Evolutionary conservation across 2,329 filamentous ascomycete species (phyloP), one percentile per base, ranked within the genome.

Genomic region (Colletotrichum kahawae): DNA sequence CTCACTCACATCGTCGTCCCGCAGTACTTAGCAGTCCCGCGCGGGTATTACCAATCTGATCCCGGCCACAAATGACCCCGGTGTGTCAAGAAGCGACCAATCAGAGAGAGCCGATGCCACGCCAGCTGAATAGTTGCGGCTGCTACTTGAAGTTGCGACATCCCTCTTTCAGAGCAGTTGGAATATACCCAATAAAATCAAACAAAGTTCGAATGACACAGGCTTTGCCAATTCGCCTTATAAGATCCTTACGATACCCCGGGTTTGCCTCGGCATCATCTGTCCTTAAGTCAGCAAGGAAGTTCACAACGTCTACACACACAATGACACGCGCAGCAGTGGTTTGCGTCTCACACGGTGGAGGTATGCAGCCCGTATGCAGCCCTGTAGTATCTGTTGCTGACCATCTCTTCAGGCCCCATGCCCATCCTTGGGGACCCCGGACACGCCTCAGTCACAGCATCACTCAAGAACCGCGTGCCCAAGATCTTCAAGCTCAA

Each of bases 401-500:
- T 18, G 8, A 24, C 43, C 13, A 31, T 67, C 76, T 67, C 7
- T 1, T 1, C 57, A 87, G 88, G 91, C 2, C 91, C 91, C 4
- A 85, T 92, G 85, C 91, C 91, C 5, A 71, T 92, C 21, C 84
- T 93, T 7, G 87, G 87, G 74, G 90, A 92, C 79, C 89, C 90
- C 0, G 79, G 77, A 8, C 90, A 92, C 79, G 84, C 84, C 21
- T 79, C 82, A 51, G 88, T 92, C 77, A 86, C 86, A 43, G 82
- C 85, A 64, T 92, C 90, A 1, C 84, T 92, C 74, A 85, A 86
- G 71, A 87, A 85, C 6, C 85, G 86, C 12, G 87, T 92, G 8
- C 91, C 91, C 65, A 83, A 87, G 78, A 86, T 92, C 66, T 87
- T 93, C 62, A 85, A 87, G 77, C 86, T 93, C 4, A 85, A 87